phyloP scores from a whole-genome alignment of 495 filamentous ascomycete species.

The Xylaria grammica region DNA sequence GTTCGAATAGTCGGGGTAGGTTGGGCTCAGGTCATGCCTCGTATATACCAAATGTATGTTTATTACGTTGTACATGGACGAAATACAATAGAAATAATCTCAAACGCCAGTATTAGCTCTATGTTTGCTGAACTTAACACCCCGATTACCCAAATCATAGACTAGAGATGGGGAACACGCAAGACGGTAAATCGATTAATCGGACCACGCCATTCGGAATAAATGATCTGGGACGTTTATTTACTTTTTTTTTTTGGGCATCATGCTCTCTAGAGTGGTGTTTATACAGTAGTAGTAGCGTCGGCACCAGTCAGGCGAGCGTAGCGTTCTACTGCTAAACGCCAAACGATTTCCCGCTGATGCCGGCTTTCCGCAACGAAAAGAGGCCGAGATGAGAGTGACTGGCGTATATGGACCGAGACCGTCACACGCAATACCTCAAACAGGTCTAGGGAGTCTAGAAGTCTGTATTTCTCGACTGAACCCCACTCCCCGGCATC shows the following conservation, averaged over 20 bases:
- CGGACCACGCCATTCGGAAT: background rate
- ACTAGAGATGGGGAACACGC: background rate
- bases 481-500: too few relatives aligned
- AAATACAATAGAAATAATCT: conserved; percentile 11
- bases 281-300: too few relatives aligned
- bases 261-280: background rate
- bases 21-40: background rate
- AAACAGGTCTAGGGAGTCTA: too few relatives aligned
- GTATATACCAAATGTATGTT: conserved; percentile 30
- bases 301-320: background rate
- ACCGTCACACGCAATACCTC: too few relatives aligned
- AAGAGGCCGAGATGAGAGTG: conserved; percentile 1
- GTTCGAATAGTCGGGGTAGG: background rate
- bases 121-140: too few relatives aligned
- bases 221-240: background rate
- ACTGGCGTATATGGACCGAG: too few relatives aligned
- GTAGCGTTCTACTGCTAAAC: background rate
- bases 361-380: background rate
- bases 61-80: conserved; percentile 15
- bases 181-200: background rate
- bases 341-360: background rate
- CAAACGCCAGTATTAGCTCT: background rate
- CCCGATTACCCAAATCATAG: background rate
- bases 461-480: too few relatives aligned
- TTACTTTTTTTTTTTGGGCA: background rate